Conservation (phyloP, 176 grass and related monocot species). For the Cymbopogon citratus region DNA sequence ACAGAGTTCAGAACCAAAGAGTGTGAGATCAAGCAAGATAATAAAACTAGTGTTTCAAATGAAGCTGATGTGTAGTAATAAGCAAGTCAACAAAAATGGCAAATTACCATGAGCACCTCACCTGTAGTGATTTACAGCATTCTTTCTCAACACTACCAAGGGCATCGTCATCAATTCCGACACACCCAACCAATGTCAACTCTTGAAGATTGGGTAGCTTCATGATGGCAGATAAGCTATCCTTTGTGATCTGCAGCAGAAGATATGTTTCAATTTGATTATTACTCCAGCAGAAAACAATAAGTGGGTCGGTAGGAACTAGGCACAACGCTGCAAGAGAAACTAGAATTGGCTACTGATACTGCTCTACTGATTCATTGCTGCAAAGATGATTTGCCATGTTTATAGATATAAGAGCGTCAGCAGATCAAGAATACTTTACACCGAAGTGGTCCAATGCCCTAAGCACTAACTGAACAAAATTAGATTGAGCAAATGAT, state of each 20-base stretch:
- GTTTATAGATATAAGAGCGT: background rate
- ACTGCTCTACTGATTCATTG: background rate
- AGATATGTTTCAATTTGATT: conserved; percentile 3
- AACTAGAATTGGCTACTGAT: background rate
- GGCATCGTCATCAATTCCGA: conserved; percentile 58
- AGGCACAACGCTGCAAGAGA: background rate
- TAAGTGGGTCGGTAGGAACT: background rate
- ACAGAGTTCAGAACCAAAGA: too few species aligned
- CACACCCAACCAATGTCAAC: conserved; percentile 54
- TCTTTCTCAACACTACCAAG: conserved; percentile 42
- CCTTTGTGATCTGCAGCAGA: conserved; percentile 52
- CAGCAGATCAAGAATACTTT: conserved; percentile 14
- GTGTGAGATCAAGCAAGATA: too few species aligned
- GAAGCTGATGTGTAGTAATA: background rate
- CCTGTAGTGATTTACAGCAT: conserved; percentile 69
- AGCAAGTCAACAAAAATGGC: background rate
- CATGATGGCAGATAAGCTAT: conserved; percentile 38
- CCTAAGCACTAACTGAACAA: background rate
- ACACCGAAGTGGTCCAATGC: background rate
- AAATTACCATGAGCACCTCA: conserved; percentile 36
- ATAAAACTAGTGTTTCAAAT: too few species aligned
- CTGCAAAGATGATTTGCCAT: background rate
- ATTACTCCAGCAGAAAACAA: background rate
- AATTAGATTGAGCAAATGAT: background rate
- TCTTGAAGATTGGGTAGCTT: too few species aligned